A percentile compares a stretch with the other conserved stretches of the same genome.
Evolutionary conservation across 2,329 filamentous ascomycete genomes (phyloP).

Genomic region (Penicillium paneum): DNA sequence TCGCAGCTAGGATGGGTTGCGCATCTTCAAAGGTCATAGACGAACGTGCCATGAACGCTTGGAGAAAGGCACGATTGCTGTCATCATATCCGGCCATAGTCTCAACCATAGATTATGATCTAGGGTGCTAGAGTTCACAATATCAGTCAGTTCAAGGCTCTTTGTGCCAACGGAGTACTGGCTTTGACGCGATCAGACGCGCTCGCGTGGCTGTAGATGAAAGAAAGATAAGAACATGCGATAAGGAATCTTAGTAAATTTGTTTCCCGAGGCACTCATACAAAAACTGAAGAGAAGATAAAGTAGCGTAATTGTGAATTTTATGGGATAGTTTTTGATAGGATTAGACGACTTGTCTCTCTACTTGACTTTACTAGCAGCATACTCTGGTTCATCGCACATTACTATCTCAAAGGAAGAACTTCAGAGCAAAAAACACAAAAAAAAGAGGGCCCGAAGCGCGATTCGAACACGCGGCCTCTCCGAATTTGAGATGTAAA

Average conservation of each 20-base stretch:
- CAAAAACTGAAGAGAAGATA: too few relatives aligned
- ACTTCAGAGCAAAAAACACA: not conserved
- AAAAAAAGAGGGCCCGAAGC: slow-evolving; percentile 3
- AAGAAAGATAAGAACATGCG: slow-evolving; percentile 2
- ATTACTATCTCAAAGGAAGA: too few relatives aligned
- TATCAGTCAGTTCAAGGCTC: not conserved
- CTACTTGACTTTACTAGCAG: too few relatives aligned
- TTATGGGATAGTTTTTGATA: too few relatives aligned
- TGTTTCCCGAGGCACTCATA: not conserved
- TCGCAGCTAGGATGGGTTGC: slow-evolving; percentile 70
- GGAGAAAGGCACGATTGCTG: slow-evolving; percentile 81
- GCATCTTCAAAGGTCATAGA: slow-evolving; percentile 73
- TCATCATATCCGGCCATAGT: slow-evolving; percentile 51
- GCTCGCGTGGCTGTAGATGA: slow-evolving; percentile 3
- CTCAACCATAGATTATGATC: slow-evolving; percentile 6
- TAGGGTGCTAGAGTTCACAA: not conserved
- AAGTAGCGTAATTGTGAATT: too few relatives aligned
- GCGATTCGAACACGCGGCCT: slow-evolving; percentile 11
- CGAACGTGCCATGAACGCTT: slow-evolving; percentile 77
- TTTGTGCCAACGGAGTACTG: not conserved
- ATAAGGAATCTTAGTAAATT: slow-evolving; percentile 1
- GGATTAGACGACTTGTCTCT: too few relatives aligned
- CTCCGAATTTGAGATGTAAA: slow-evolving; percentile 1
- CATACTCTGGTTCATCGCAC: too few relatives aligned
- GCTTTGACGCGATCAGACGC: slow-evolving; percentile 17